Evolutionary conservation across 2,329 filamentous ascomycete genomes (phyloP).

Genomic region (Penicillium brasilianum): DNA sequence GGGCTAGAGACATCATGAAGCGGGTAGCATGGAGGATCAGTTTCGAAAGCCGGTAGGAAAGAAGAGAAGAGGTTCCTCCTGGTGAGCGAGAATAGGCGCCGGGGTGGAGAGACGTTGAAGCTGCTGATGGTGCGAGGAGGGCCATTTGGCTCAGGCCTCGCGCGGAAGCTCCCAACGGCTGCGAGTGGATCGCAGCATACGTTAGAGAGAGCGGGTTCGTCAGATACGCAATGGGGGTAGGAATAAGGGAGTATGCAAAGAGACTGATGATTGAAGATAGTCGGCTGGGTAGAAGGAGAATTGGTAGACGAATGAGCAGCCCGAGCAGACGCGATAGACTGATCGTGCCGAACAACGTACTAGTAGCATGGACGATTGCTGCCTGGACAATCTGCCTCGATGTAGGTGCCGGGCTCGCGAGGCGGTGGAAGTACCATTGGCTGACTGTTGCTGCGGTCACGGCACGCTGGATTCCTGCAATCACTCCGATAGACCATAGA

Average conservation of each 20-base stretch:
- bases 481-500: constrained; percentile 88
- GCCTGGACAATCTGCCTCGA: constrained; percentile 82
- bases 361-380: constrained; percentile 78
- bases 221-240: constrained; percentile 80
- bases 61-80: constrained; percentile 59
- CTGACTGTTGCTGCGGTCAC: constrained; percentile 94
- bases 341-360: constrained; percentile 89
- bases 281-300: constrained; percentile 80
- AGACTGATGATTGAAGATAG: constrained; percentile 72
- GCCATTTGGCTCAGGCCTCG: constrained; percentile 80
- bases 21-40: constrained; percentile 88
- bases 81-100: constrained; percentile 49
- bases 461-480: constrained; percentile 85
- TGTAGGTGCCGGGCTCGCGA: constrained; percentile 75
- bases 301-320: constrained; percentile 79
- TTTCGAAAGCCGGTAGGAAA: constrained; percentile 89
- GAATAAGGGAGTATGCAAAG: constrained; percentile 78
- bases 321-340: constrained; percentile 84
- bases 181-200: constrained; percentile 90
- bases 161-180: constrained; percentile 77
- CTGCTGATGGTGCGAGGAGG: constrained; percentile 72
- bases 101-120: constrained; percentile 66
- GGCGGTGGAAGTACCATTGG: constrained; percentile 98
- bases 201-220: constrained; percentile 92
- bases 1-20: constrained; percentile 84